A percentile compares a stretch with the other conserved stretches of the same genome.
Conservation (phyloP, 1,284 basidiomycete species). For the Marasmius fiardii region DNA sequence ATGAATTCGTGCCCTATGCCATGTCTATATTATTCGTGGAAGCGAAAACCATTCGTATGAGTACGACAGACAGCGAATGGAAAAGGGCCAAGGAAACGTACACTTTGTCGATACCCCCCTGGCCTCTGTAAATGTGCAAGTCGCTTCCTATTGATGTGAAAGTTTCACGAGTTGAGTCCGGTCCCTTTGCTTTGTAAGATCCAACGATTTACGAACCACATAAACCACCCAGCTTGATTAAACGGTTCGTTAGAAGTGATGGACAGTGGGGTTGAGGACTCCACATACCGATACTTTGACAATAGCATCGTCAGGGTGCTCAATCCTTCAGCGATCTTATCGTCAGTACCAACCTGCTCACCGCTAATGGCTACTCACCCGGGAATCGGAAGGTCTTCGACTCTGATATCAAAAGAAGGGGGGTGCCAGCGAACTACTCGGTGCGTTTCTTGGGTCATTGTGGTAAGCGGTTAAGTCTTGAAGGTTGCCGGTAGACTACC, state of each 20-base stretch:
- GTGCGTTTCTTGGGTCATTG: neutral
- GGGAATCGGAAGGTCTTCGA: constrained; percentile 57
- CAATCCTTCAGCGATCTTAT: constrained; percentile 50
- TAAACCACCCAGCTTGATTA: constrained; percentile 61
- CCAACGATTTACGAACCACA: constrained; percentile 46
- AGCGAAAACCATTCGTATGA: neutral
- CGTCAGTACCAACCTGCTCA: neutral
- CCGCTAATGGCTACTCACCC: constrained; percentile 30
- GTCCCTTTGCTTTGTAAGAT: no score
- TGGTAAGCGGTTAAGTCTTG: no score
- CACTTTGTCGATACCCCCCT: constrained; percentile 27
- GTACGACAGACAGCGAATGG: neutral
- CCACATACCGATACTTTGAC: constrained; percentile 60
- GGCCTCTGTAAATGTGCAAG: constrained; percentile 75
- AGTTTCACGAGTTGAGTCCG: neutral
- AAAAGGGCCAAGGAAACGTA: constrained; percentile 22
- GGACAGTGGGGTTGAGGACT: no score
- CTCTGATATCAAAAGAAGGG: constrained; percentile 62
- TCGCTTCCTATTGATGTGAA: constrained; percentile 69
- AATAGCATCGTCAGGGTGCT: constrained; percentile 72
- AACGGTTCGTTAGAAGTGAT: neutral
- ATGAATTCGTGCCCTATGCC: constrained; percentile 81
- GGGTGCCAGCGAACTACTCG: constrained; percentile 58
- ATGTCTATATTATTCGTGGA: constrained; percentile 48
- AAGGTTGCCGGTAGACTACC: no score